Evolutionary conservation across 1,284 basidiomycete genomes (phyloP).

Genomic region (Trametes pubescens): DNA sequence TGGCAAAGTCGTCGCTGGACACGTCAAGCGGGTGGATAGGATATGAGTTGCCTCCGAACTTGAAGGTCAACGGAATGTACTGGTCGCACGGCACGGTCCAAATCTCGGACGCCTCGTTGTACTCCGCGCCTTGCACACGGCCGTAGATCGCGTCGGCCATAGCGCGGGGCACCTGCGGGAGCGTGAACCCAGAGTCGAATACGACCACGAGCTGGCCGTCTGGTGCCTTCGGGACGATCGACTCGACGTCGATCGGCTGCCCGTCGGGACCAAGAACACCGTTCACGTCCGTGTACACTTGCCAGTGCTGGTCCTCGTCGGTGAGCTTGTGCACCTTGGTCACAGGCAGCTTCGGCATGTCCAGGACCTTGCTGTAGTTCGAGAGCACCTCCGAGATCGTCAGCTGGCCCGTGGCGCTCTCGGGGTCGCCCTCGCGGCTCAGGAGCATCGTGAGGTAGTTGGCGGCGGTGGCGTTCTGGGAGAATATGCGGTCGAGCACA

Average conservation of each 20-base stretch:
- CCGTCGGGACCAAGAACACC: conserved; percentile 80
- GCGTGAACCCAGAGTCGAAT: conserved; percentile 77
- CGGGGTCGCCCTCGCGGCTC: conserved; percentile 60
- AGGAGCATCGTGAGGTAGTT: conserved; percentile 79
- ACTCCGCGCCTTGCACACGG: conserved; percentile 76
- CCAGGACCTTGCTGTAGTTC: conserved; percentile 66
- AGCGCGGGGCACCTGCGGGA: conserved; percentile 74
- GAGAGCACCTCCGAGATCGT: conserved; percentile 63
- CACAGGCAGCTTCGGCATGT: conserved; percentile 70
- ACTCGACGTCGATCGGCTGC: conserved; percentile 61
- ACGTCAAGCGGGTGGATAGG: conserved; percentile 79
- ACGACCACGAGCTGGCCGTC: conserved; percentile 64
- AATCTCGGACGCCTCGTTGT: conserved; percentile 60
- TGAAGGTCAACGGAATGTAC: conserved; percentile 72
- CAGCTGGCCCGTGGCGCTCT: conserved; percentile 59
- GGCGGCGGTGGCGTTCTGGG: conserved; percentile 56
- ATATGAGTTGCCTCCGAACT: conserved; percentile 71
- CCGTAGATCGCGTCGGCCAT: conserved; percentile 84
- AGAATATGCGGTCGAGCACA: conserved; percentile 67
- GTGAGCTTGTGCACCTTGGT: conserved; percentile 66
- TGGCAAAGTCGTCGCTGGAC: conserved; percentile 70
- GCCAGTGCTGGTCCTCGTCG: conserved; percentile 78
- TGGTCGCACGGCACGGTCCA: conserved; percentile 82
- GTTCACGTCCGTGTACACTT: conserved; percentile 68
- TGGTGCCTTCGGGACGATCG: conserved; percentile 64